A percentile compares a stretch with the other conserved stretches of the same genome.
Conservation (phyloP, 2,329 filamentous ascomycete genomes). For the Corinectria fuckeliana region DNA sequence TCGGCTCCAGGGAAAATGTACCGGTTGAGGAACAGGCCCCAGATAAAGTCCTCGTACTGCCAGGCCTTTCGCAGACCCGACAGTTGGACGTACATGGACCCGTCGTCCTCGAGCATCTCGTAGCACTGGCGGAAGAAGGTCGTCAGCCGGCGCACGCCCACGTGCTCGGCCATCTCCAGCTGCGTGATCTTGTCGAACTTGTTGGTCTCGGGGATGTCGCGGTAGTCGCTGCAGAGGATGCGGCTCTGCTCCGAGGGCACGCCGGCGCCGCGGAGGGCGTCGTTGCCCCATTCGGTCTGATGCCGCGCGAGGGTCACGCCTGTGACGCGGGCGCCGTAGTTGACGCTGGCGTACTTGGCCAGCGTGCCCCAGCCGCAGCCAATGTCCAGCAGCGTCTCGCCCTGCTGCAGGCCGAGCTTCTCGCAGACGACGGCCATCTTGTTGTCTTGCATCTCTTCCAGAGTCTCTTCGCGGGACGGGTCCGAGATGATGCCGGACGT, state of each 20-base stretch:
- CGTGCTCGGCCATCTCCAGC: constrained; percentile 96
- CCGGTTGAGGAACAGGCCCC: constrained; percentile 98
- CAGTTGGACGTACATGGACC: constrained; percentile 91
- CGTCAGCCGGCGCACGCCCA: constrained; percentile 83
- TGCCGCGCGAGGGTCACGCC: constrained; percentile 92
- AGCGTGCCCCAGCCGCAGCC: constrained; percentile 96
- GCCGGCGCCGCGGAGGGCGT: constrained; percentile 77
- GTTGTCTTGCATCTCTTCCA: constrained; percentile 97
- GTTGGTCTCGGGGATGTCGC: constrained; percentile 83
- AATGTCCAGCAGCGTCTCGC: constrained; percentile 85
- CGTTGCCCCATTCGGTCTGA: constrained; percentile 94
- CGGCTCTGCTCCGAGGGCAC: constrained; percentile 83
- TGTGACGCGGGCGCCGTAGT: constrained; percentile 83
- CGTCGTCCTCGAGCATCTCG: constrained; percentile 94
- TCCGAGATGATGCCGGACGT: constrained; percentile 91
- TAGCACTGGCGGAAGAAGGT: constrained; percentile 83
- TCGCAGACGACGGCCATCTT: constrained; percentile 93
- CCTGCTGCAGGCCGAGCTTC: constrained; percentile 83
- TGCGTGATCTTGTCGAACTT: constrained; percentile 94
- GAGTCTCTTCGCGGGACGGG: constrained; percentile 80
- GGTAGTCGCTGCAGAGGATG: constrained; percentile 93
- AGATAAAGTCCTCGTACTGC: constrained; percentile 97
- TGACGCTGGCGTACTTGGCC: constrained; percentile 84
- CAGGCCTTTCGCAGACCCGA: constrained; percentile 88
- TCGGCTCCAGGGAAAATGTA: constrained; percentile 96